Evolutionary conservation across 2,329 filamentous ascomycete species (phyloP).

Genomic region (Aciculosporium take): DNA sequence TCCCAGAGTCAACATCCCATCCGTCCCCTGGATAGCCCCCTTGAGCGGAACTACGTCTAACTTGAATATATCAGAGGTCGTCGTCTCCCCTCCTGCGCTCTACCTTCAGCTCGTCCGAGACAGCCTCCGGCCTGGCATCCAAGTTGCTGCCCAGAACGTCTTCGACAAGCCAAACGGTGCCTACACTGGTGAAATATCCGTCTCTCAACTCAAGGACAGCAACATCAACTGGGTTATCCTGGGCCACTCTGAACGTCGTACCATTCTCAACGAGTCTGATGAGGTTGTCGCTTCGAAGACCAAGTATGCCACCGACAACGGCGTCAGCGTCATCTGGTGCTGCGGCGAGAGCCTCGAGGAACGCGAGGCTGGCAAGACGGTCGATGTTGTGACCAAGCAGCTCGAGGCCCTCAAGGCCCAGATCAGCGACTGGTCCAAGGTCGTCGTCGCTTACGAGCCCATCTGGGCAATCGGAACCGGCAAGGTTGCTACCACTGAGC

Average conservation of each 20-base stretch:
- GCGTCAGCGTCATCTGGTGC: slow-evolving; percentile 87
- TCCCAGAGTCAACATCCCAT: slow-evolving; percentile 1
- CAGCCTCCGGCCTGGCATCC: slow-evolving; percentile 58
- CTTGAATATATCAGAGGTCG: slow-evolving; percentile 53
- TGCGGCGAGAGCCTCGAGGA: slow-evolving; percentile 92
- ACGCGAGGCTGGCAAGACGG: slow-evolving; percentile 73
- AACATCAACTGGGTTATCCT: slow-evolving; percentile 82
- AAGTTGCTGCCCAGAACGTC: slow-evolving; percentile 91
- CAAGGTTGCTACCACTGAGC: slow-evolving; percentile 76
- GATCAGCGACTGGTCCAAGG: slow-evolving; percentile 77
- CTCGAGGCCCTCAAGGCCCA: slow-evolving; percentile 66
- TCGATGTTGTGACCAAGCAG: slow-evolving; percentile 73
- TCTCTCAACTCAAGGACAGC: slow-evolving; percentile 77
- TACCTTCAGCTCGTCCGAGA: slow-evolving; percentile 83
- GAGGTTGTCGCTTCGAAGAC: slow-evolving; percentile 83
- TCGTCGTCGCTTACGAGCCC: slow-evolving; percentile 96
- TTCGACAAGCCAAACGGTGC: slow-evolving; percentile 94
- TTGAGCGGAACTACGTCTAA: background rate
- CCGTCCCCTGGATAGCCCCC: background rate
- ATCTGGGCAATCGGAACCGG: slow-evolving; percentile 95
- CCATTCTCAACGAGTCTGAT: slow-evolving; percentile 76
- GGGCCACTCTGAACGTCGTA: slow-evolving; percentile 89
- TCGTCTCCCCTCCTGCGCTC: slow-evolving; percentile 78
- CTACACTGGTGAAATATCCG: slow-evolving; percentile 93
- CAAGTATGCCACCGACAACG: slow-evolving; percentile 78